A percentile compares a stretch with the other conserved stretches of the same genome.
Evolutionary conservation across 2,329 filamentous ascomycete genomes (phyloP).

Genomic region (Fusarium brevicatenulatum): DNA sequence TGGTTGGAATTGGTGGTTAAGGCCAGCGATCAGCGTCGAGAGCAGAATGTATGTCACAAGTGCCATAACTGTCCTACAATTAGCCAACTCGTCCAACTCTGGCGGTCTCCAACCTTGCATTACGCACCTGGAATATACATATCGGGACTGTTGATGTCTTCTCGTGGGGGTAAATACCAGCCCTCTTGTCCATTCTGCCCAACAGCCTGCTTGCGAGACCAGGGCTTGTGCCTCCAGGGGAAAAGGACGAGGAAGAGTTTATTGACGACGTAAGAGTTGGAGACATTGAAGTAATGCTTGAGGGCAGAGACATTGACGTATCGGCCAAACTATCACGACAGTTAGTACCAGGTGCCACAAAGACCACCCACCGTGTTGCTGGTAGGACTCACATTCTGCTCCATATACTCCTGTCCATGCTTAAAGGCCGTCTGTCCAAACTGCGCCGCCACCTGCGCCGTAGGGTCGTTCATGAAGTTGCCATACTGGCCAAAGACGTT

Average conservation of each 20-base stretch:
- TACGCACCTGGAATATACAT: slow-evolving; percentile 88
- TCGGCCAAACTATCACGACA: slow-evolving; percentile 60
- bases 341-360: slow-evolving; percentile 21
- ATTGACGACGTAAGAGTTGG: slow-evolving; percentile 94
- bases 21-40: slow-evolving; percentile 87
- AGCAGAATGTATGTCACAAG: slow-evolving; percentile 97
- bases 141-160: slow-evolving; percentile 97
- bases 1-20: slow-evolving; percentile 91
- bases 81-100: slow-evolving; percentile 20
- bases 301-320: slow-evolving; percentile 93
- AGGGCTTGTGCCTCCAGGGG: slow-evolving; percentile 97
- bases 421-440: slow-evolving; percentile 92
- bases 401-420: slow-evolving; percentile 92
- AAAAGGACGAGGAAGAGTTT: slow-evolving; percentile 95
- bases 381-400: slow-evolving; percentile 81
- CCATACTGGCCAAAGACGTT: slow-evolving; percentile 79
- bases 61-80: slow-evolving; percentile 76
- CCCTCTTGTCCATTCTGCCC: slow-evolving; percentile 75
- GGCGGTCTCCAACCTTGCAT: neutral
- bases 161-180: slow-evolving; percentile 88
- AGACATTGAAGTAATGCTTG: slow-evolving; percentile 99
- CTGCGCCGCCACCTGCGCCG: slow-evolving; percentile 93
- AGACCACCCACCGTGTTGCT: neutral
- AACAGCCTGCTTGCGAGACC: slow-evolving; percentile 88
- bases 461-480: slow-evolving; percentile 94